A percentile compares a stretch with the other conserved stretches of the same genome.
Evolutionary conservation across 768 basidiomycete genomes (phyloP).

Genomic region (Clitopilus hobsonii): DNA sequence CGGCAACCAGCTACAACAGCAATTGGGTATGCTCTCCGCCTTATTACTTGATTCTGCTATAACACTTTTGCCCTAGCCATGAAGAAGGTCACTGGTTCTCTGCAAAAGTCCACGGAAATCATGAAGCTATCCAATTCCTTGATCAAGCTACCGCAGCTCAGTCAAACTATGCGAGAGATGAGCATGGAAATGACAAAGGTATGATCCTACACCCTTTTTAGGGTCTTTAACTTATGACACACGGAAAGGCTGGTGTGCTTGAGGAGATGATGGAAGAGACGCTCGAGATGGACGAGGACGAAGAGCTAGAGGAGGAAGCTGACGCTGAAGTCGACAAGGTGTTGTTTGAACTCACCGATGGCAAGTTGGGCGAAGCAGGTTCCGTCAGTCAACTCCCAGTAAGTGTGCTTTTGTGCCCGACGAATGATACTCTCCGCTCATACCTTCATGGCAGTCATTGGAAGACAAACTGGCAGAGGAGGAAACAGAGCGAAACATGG

Average conservation of each 20-base stretch:
- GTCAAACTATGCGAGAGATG: conserved; percentile 94
- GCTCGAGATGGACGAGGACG: conserved; percentile 88
- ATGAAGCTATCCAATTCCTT: conserved; percentile 97
- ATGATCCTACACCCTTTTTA: conserved; percentile 8
- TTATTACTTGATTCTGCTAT: conserved; percentile 1
- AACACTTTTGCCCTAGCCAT: conserved; percentile 53
- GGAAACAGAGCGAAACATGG: conserved; percentile 84
- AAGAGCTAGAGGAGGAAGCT: conserved; percentile 93
- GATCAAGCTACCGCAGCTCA: conserved; percentile 88
- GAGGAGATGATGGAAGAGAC: conserved; percentile 98
- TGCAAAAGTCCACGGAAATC: conserved; percentile 97
- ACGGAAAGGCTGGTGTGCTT: conserved; percentile 87
- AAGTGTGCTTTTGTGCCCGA: too few species aligned
- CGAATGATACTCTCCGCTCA: too few species aligned
- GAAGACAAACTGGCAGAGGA: conserved; percentile 70
- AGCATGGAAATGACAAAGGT: conserved; percentile 99
- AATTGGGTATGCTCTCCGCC: conserved; percentile 66
- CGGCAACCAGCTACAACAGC: conserved; percentile 82
- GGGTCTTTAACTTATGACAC: background rate
- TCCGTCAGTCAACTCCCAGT: conserved; percentile 75
- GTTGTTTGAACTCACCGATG: conserved; percentile 90
- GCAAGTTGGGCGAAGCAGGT: conserved; percentile 88
- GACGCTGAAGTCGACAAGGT: conserved; percentile 98
- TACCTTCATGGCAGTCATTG: conserved; percentile 34
- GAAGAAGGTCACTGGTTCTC: conserved; percentile 94